Base-by-base conservation (phyloP, 306 rosid genomes). In the Lathyrus tuberosus region DNA sequence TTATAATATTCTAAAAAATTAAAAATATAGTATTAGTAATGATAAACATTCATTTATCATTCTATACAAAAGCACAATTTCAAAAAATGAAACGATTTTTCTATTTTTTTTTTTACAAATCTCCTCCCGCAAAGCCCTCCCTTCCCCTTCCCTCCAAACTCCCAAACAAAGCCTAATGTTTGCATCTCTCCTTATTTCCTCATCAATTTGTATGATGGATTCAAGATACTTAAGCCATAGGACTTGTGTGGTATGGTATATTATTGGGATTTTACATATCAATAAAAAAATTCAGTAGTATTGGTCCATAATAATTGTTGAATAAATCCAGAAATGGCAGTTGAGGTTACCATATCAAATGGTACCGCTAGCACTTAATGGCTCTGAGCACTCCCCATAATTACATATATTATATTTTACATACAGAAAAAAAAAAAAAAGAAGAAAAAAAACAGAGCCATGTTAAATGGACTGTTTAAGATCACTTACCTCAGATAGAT, bases 401-500 rank as follows among this genome's bases (percentile, higher is more conserved):
- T 46, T 57, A 7, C 48, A 44, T 37, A 42, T 30, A n/a, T 18
- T 28, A 41, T 67, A 47, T 47, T 18, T 40, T 13, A 63, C 35
- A 28, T 43, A 11, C 38, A 62, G 61, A 57, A 47, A 9, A 13
- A 18, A 41, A 11, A 37, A n/a, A n/a, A n/a, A n/a, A n/a, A n/a
- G n/a, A n/a, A n/a, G n/a, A n/a, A n/a, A n/a, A n/a, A 49, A n/a
- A 37, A n/a, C 2, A 38, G 16, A 58, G 59, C 69, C 14, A 10
- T 70, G 57, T 38, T 48, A 20, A 28, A 47, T 62, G 33, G 31
- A 67, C 65, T 53, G 75, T 68, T 80, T 59, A 31, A 26, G 51
- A 56, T 56, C 30, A 76, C 86, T 71, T 75, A 90, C 97, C 89
- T 94, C 98, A 12, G 98, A 90, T 42, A 94, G 85, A 78, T 94